Conservation (phyloP, 805 yeast species). For the Clavispora vitiphila region DNA sequence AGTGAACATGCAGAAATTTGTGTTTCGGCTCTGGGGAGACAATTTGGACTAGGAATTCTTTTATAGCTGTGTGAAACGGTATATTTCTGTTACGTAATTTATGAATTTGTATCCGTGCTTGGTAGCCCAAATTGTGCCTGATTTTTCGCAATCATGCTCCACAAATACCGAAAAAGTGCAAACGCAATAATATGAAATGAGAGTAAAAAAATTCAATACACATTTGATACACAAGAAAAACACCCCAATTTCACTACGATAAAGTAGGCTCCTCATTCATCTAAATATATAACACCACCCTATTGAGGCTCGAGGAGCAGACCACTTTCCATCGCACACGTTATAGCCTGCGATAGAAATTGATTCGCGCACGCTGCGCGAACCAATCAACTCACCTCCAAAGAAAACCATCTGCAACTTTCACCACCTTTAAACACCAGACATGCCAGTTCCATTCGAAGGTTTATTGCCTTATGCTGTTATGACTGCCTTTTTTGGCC, state of each 20-base stretch:
- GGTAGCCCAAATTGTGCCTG: no score
- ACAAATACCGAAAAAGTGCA: neutral
- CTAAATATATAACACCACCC: neutral
- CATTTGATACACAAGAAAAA: no score
- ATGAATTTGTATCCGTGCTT: no score
- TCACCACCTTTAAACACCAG: slow-evolving; percentile 6
- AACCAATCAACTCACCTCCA: slow-evolving; percentile 15
- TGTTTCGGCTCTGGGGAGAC: slow-evolving; percentile 62
- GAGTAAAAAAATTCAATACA: neutral
- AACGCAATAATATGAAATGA: neutral
- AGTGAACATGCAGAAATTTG: slow-evolving; percentile 85
- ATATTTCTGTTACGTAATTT: neutral
- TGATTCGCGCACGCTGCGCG: slow-evolving; percentile 13
- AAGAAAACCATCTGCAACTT: neutral
- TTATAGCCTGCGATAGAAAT: no score
- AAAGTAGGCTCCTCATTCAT: neutral
- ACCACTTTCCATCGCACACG: no score
- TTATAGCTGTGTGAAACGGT: neutral
- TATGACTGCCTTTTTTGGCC: slow-evolving; percentile 41
- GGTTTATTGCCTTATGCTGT: slow-evolving; percentile 43
- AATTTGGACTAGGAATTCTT: slow-evolving; percentile 2
- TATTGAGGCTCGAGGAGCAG: no score
- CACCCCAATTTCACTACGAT: no score
- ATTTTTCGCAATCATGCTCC: neutral
- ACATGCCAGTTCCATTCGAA: slow-evolving; percentile 45